Percentiles rank a stretch among this genome's conserved stretches.
These are phyloP conservation scores for Magnusiomyces sp. DNA, from an alignment of 1,139 yeast species.

Conservation along the genomic window DNA sequence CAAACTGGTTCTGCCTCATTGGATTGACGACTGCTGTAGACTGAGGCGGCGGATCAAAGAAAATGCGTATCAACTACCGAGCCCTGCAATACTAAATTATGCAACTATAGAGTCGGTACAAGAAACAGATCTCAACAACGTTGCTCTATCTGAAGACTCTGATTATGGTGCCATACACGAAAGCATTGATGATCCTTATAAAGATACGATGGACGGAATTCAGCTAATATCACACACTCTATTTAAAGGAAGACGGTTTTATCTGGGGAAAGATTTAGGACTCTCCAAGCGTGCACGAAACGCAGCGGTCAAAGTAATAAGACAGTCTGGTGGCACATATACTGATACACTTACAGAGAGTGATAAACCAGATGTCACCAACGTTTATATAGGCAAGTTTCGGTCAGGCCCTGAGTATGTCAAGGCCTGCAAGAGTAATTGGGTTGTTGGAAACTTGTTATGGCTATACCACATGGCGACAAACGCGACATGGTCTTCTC, in stretches of 20 bases:
- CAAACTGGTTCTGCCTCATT: slow-evolving; percentile 62
- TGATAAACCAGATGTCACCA: slow-evolving; percentile 18
- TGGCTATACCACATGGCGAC: slow-evolving; percentile 40
- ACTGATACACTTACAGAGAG: no score
- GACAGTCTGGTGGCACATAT: slow-evolving; percentile 25
- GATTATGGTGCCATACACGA: no score
- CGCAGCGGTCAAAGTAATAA: slow-evolving; percentile 10
- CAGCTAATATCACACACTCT: background rate
- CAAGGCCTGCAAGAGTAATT: slow-evolving; percentile 17
- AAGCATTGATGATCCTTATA: no score
- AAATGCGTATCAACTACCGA: slow-evolving; percentile 36
- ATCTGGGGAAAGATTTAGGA: slow-evolving; percentile 18
- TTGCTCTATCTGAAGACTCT: no score
- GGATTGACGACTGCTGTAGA: slow-evolving; percentile 60
- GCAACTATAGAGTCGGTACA: no score
- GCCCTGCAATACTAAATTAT: background rate
- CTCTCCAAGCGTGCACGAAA: slow-evolving; percentile 22
- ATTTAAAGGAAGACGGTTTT: slow-evolving; percentile 18
- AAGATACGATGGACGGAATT: no score
- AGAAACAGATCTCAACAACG: no score
- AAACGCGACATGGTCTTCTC: slow-evolving; percentile 48
- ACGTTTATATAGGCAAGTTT: slow-evolving; percentile 59
- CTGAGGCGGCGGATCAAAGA: slow-evolving; percentile 46
- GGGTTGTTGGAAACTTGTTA: slow-evolving; percentile 5
- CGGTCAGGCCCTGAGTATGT: slow-evolving; percentile 51